These are phyloP conservation scores for Ceratobasidium theobromae DNA, from an alignment of 1,284 basidiomycete species.

Conservation along the genomic window DNA sequence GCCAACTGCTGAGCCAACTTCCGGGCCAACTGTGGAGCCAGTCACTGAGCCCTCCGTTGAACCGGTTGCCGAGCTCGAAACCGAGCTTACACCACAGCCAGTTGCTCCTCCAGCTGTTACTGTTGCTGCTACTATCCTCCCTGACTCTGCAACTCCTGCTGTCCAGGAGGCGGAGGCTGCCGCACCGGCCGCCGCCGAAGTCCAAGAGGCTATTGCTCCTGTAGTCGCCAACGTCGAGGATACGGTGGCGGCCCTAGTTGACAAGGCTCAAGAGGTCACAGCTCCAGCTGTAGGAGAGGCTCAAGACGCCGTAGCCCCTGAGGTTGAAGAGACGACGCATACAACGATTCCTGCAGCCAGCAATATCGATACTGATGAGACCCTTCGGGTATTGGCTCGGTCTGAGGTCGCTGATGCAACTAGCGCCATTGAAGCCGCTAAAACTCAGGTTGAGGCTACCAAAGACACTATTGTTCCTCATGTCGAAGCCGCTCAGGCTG, in stretches of 20 bases:
- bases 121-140: constrained; percentile 20
- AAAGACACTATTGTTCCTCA: constrained; percentile 11
- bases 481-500: constrained; percentile 16
- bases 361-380: background rate
- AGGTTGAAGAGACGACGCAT: constrained; percentile 15
- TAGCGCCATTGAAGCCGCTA: background rate
- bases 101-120: constrained; percentile 8
- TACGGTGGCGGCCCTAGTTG: constrained; percentile 4
- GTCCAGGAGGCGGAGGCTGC: constrained; percentile 2
- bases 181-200: background rate
- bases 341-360: constrained; percentile 18
- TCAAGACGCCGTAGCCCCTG: constrained; percentile 15
- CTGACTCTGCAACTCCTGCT: background rate
- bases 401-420: constrained; percentile 1
- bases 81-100: constrained; percentile 7
- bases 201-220: constrained; percentile 12
- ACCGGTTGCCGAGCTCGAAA: constrained; percentile 17
- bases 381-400: too few species aligned
- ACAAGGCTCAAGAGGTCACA: constrained; percentile 15
- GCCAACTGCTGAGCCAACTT: constrained; percentile 20
- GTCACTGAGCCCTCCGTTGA: constrained; percentile 25
- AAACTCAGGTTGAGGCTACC: constrained; percentile 13
- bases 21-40: background rate
- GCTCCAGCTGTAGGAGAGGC: background rate
- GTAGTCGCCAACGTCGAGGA: background rate